Conservation (phyloP, 768 basidiomycete species). For the Trametes cubensis region DNA sequence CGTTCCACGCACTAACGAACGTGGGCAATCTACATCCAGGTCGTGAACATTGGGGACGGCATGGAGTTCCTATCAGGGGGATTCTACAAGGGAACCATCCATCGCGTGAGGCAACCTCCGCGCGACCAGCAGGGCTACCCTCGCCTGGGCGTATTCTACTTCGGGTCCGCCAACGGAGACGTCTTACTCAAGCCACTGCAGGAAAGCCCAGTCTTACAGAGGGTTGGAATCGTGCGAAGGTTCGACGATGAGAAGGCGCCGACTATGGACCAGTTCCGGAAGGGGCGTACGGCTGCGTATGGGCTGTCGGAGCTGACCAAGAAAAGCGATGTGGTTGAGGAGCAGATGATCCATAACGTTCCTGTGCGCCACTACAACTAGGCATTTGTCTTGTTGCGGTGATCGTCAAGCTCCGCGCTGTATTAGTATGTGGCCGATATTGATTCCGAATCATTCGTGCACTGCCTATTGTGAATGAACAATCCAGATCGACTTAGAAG, state of each 20-base stretch:
- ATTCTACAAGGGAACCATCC: conserved; percentile 42
- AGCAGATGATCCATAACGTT: conserved; percentile 37
- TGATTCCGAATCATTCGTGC: too few species aligned
- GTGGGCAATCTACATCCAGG: conserved; percentile 34
- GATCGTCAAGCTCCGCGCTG: background rate
- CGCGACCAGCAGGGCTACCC: conserved; percentile 37
- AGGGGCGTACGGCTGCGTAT: conserved; percentile 34
- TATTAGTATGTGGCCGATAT: background rate
- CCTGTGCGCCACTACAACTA: conserved; percentile 39
- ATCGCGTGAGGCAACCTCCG: conserved; percentile 43
- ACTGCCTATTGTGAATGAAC: too few species aligned
- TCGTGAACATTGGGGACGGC: conserved; percentile 41
- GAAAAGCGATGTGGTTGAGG: conserved; percentile 35
- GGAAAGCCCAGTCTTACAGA: conserved; percentile 37
- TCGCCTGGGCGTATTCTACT: conserved; percentile 44
- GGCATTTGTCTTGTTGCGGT: background rate
- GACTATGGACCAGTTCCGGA: conserved; percentile 36
- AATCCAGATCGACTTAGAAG: too few species aligned
- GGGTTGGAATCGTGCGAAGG: conserved; percentile 33
- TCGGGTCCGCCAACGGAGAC: conserved; percentile 36
- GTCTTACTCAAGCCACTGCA: conserved; percentile 33
- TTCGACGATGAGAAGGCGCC: conserved; percentile 35
- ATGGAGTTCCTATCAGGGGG: conserved; percentile 42
- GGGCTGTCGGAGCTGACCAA: conserved; percentile 36
- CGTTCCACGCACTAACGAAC: background rate